A percentile compares a stretch with the other conserved stretches of the same genome.
Evolutionary conservation across 179 eudicot species (phyloP).

Genomic region (Sideroxylon spinosum): DNA sequence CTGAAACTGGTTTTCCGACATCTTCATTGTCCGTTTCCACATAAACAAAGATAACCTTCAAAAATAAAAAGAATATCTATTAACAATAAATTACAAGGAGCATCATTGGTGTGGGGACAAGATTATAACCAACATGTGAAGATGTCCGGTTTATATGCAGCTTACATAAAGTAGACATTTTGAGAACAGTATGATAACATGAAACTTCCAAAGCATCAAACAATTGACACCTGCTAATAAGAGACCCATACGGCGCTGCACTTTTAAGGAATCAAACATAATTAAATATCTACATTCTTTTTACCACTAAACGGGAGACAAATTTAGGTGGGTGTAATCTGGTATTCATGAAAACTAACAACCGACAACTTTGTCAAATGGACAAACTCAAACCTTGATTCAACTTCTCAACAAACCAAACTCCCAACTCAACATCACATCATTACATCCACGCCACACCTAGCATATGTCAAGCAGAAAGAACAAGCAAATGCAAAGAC

Average conservation of each 20-base stretch:
- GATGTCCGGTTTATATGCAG: neutral
- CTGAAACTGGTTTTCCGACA: slow-evolving; percentile 66
- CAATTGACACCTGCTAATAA: neutral
- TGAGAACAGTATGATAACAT: neutral
- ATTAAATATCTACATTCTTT: neutral
- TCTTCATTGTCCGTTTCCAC: slow-evolving; percentile 76
- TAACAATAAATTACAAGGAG: neutral
- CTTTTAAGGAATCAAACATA: neutral
- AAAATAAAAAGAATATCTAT: slow-evolving; percentile 12
- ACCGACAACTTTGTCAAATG: neutral
- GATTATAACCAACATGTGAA: slow-evolving; percentile 7
- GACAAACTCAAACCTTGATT: too few relatives aligned
- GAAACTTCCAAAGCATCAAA: neutral
- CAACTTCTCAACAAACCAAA: too few relatives aligned
- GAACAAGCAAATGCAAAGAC: neutral
- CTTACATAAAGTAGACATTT: neutral
- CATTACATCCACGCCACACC: too few relatives aligned
- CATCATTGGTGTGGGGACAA: neutral
- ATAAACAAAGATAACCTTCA: slow-evolving; percentile 56
- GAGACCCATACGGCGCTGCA: neutral
- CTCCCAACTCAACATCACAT: too few relatives aligned
- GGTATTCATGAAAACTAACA: too few relatives aligned
- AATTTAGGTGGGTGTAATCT: neutral
- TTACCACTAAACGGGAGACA: neutral
- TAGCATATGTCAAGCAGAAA: too few relatives aligned